Evolutionary conservation across 495 filamentous ascomycete species (phyloP).

Genomic region (Aspergillus leporis): DNA sequence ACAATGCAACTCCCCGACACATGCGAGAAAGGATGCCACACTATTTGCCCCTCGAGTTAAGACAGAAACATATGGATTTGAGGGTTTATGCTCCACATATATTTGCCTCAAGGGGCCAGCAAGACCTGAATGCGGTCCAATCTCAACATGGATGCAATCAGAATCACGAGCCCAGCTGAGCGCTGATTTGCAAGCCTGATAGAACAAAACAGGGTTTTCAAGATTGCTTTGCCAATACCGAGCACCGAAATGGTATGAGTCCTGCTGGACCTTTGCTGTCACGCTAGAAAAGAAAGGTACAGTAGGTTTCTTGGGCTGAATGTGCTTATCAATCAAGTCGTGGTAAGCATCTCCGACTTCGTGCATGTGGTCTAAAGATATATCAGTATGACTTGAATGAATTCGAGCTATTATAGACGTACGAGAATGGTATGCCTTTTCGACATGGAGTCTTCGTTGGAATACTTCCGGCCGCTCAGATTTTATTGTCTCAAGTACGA

Average conservation of each 20-base stretch:
- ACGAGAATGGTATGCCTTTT: slow-evolving; percentile 44
- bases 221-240: slow-evolving; percentile 45
- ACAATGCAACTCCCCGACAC: slow-evolving; percentile 24
- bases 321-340: background rate
- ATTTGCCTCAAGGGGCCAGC: slow-evolving; percentile 57
- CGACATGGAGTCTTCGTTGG: slow-evolving; percentile 28
- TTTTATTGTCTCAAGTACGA: slow-evolving; percentile 34
- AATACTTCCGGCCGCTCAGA: slow-evolving; percentile 19
- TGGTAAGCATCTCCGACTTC: background rate
- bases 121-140: slow-evolving; percentile 63
- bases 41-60: slow-evolving; percentile 14
- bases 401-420: too few species aligned
- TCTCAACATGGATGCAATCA: slow-evolving; percentile 46
- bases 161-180: background rate
- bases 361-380: slow-evolving; percentile 20
- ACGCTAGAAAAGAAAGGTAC: slow-evolving; percentile 33
- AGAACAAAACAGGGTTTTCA: slow-evolving; percentile 38
- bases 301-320: background rate
- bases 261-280: slow-evolving; percentile 15
- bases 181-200: slow-evolving; percentile 12
- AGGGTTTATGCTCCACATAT: background rate
- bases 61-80: slow-evolving; percentile 11
- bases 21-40: slow-evolving; percentile 6
- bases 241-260: background rate
- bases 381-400: too few species aligned